Evolutionary conservation across 176 grass and related monocot genomes (phyloP).

Genomic region (Poa annua): DNA sequence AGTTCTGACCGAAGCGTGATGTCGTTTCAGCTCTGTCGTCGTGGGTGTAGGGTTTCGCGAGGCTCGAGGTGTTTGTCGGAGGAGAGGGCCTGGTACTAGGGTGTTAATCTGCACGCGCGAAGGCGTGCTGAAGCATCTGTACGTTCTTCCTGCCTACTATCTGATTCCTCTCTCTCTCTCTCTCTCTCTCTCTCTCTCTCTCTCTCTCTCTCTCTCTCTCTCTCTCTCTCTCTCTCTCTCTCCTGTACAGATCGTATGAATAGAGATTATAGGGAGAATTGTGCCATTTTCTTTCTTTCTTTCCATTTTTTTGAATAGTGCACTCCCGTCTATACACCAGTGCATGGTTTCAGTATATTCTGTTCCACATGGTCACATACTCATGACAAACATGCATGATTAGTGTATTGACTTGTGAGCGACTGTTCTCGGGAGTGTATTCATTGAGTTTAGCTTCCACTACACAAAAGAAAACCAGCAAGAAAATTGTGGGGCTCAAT

Average conservation of each 20-base stretch:
- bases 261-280: not conserved
- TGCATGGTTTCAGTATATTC: not conserved
- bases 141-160: constrained; percentile 4
- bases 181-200: not conserved
- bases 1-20: not conserved
- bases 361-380: not conserved
- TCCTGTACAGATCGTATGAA: not conserved
- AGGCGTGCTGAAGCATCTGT: constrained; percentile 39
- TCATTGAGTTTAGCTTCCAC: constrained; percentile 22
- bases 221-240: too few relatives aligned
- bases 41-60: constrained; percentile 22
- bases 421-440: not conserved
- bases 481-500: not conserved
- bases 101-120: not conserved
- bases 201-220: not conserved
- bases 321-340: not conserved
- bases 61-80: constrained; percentile 47
- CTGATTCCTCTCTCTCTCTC: not conserved
- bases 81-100: constrained; percentile 11
- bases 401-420: not conserved
- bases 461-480: constrained; percentile 31
- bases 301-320: not conserved
- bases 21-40: not conserved
- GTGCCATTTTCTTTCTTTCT: not conserved
- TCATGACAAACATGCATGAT: not conserved